A percentile compares a stretch with the other conserved stretches of the same genome.
phyloP scores from a whole-genome alignment of 768 basidiomycete genomes.

The Tricholomella constricta region DNA sequence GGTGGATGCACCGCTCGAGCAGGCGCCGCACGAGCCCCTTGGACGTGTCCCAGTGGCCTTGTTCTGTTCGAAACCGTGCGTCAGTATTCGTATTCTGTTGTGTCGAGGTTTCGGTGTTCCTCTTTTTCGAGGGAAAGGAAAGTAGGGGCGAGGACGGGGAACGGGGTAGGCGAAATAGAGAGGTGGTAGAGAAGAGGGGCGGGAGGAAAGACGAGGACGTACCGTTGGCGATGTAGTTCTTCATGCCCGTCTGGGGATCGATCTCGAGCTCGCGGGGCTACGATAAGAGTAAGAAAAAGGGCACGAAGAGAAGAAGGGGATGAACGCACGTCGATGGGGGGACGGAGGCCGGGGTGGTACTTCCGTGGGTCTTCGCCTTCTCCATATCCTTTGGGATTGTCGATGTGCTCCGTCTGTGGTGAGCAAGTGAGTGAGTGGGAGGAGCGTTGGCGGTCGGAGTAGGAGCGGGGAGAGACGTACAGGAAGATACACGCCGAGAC shows the following conservation, averaged over 20 bases:
- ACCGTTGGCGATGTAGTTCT: constrained; percentile 92
- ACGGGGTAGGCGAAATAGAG: too few species aligned
- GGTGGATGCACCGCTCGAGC: constrained; percentile 76
- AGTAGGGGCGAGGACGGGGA: too few species aligned
- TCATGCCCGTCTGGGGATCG: constrained; percentile 88
- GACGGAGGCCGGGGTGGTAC: constrained; percentile 75
- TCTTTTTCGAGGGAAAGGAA: not conserved
- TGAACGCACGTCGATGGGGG: constrained; percentile 70
- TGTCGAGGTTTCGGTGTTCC: too few species aligned
- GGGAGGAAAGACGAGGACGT: not conserved
- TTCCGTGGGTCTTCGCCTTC: constrained; percentile 80
- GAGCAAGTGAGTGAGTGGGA: too few species aligned
- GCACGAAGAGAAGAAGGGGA: constrained; percentile 2
- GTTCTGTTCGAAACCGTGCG: constrained; percentile 41
- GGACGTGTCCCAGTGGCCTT: constrained; percentile 87
- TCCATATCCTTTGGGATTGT: constrained; percentile 91
- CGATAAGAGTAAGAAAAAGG: not conserved
- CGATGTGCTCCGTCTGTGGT: constrained; percentile 80
- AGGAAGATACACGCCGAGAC: constrained; percentile 84
- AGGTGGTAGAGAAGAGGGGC: too few species aligned
- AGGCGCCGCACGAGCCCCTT: constrained; percentile 74
- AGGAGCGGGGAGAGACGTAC: constrained; percentile 37
- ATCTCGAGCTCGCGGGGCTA: constrained; percentile 83
- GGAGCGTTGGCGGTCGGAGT: not conserved
- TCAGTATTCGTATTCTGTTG: too few species aligned